phyloP scores from a whole-genome alignment of 2,329 filamentous ascomycete genomes.

The Calonectria pteridis region DNA sequence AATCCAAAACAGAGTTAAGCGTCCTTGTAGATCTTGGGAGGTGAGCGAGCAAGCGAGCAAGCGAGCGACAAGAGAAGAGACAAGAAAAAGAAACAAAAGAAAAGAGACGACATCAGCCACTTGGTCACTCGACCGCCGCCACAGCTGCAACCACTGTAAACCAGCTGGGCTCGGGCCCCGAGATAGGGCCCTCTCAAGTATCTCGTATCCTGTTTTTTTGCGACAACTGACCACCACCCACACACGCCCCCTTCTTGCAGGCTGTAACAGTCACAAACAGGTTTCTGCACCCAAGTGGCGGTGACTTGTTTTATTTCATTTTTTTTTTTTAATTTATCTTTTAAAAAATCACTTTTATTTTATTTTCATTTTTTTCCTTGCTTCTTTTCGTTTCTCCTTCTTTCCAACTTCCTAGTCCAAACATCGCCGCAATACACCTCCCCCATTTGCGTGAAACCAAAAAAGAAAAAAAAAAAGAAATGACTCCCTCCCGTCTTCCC shows the following conservation, averaged over 20 bases:
- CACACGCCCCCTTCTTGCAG: neutral
- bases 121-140: too few relatives aligned
- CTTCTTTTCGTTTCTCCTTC: too few relatives aligned
- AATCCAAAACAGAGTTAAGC: neutral
- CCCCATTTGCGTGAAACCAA: neutral
- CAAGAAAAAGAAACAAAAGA: neutral
- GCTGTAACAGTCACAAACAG: neutral
- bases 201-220: neutral
- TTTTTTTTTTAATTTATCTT: neutral
- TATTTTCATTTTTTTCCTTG: neutral
- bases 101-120: neutral
- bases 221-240: neutral
- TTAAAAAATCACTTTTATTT: neutral
- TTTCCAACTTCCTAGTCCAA: neutral
- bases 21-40: neutral
- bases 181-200: neutral
- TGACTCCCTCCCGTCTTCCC: neutral
- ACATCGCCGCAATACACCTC: neutral
- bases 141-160: conserved; percentile 20
- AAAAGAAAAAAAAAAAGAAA: too few relatives aligned
- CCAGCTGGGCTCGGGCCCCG: neutral
- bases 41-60: neutral
- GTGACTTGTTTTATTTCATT: neutral
- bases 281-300: conserved; percentile 4
- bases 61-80: neutral